These are phyloP conservation scores for Rhodotorula kratochvilovae DNA, from an alignment of 768 basidiomycete genomes.

Conservation along the genomic window DNA sequence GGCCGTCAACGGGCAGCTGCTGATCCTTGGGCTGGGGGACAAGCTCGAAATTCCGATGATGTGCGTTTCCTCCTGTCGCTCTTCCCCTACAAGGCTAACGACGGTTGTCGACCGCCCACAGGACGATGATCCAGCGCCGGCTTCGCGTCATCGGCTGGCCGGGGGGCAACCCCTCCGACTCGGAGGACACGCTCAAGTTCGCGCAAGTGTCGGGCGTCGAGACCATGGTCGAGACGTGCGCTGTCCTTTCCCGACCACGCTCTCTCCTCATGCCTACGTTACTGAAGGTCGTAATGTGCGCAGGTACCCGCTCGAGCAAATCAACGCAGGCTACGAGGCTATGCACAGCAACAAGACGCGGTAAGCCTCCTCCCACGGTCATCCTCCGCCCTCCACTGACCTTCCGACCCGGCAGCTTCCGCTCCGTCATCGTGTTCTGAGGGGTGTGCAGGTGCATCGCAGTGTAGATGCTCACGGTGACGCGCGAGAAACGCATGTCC, in stretches of 20 bases:
- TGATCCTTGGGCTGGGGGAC: slow-evolving; percentile 31
- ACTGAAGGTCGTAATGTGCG: too few relatives aligned
- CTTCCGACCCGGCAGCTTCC: not conserved
- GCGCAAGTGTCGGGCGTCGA: slow-evolving; percentile 34
- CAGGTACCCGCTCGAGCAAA: slow-evolving; percentile 32
- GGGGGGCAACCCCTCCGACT: slow-evolving; percentile 12
- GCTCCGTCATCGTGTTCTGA: not conserved
- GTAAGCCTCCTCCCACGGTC: too few relatives aligned
- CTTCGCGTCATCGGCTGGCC: slow-evolving; percentile 38
- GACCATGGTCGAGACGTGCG: slow-evolving; percentile 20
- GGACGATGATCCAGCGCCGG: slow-evolving; percentile 37
- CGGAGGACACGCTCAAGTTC: slow-evolving; percentile 36
- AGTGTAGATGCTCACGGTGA: too few relatives aligned
- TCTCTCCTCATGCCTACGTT: slow-evolving; percentile 1
- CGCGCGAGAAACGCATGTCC: too few relatives aligned
- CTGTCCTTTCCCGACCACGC: slow-evolving; percentile 8
- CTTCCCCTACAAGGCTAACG: too few relatives aligned
- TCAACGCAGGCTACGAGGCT: slow-evolving; percentile 33
- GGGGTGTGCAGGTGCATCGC: too few relatives aligned
- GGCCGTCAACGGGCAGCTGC: slow-evolving; percentile 30
- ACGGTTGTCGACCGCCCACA: too few relatives aligned
- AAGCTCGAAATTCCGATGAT: slow-evolving; percentile 19
- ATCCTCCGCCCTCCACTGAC: too few relatives aligned
- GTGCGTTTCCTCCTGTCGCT: not conserved
- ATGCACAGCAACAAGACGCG: slow-evolving; percentile 37